Evolutionary conservation across 352 stramenopile genomes (phyloP).

Genomic region (Ophiocytium majus): DNA sequence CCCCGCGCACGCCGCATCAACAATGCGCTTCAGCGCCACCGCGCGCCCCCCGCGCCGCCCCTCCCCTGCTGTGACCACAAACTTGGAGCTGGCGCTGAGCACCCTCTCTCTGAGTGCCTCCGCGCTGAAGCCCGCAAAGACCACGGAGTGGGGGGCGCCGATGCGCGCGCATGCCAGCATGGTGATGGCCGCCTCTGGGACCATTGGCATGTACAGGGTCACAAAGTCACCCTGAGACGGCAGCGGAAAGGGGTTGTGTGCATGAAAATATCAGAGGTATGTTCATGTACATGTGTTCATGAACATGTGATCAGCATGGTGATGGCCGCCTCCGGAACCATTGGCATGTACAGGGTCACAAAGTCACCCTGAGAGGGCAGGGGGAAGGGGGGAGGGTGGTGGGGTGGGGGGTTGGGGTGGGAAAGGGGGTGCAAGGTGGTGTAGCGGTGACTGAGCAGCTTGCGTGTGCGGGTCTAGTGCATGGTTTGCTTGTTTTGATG

Average conservation of each 20-base stretch:
- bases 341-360: slow-evolving; percentile 98
- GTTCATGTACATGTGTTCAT: too few species aligned
- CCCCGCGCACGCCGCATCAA: slow-evolving; percentile 80
- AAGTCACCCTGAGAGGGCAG: too few species aligned
- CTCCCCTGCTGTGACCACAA: slow-evolving; percentile 88
- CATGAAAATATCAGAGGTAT: too few species aligned
- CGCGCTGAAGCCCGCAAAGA: slow-evolving; percentile 89
- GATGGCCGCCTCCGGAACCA: slow-evolving; percentile 93
- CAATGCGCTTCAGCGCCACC: slow-evolving; percentile 90
- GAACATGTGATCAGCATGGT: too few species aligned
- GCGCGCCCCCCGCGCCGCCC: slow-evolving; percentile 84
- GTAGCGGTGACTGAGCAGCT: too few species aligned
- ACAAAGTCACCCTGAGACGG: slow-evolving; percentile 90
- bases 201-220: slow-evolving; percentile 99
- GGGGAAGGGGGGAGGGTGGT: too few species aligned
- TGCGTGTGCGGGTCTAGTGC: too few species aligned
- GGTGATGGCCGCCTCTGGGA: slow-evolving; percentile 90
- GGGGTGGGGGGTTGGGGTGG: too few species aligned
- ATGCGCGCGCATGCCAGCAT: slow-evolving; percentile 97
- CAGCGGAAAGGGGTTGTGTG: too few species aligned
- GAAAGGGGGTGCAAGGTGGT: too few species aligned
- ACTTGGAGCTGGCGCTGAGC: slow-evolving; percentile 78
- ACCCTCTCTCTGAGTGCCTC: slow-evolving; percentile 91
- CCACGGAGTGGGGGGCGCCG: slow-evolving; percentile 90
- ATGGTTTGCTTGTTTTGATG: too few species aligned